phyloP scores from a whole-genome alignment of 768 basidiomycete genomes.

The Xerocomellus dryophilus region DNA sequence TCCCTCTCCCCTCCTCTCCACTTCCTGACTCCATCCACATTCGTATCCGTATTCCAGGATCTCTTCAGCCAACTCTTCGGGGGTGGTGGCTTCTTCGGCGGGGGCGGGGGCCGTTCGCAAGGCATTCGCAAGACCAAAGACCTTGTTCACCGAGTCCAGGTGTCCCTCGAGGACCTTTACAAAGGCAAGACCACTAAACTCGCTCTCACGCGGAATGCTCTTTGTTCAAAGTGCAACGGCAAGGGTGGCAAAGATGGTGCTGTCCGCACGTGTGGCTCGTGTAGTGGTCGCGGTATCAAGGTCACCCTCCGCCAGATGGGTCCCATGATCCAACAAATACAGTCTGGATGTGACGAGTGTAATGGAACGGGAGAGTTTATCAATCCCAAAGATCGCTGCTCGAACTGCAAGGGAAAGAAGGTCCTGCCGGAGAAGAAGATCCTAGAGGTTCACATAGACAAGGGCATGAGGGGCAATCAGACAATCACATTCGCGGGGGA shows the following conservation, averaged over 20 bases:
- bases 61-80: conserved; percentile 97
- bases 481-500: conserved; percentile 87
- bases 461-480: conserved; percentile 94
- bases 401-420: conserved; percentile 93
- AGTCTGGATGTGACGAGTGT: conserved; percentile 92
- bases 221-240: conserved; percentile 92
- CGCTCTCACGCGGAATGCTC: conserved; percentile 90
- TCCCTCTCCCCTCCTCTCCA: neutral
- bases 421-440: conserved; percentile 92
- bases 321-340: conserved; percentile 99
- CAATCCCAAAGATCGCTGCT: conserved; percentile 89
- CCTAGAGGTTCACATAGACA: conserved; percentile 96
- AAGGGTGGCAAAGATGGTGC: conserved; percentile 98
- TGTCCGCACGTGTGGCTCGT: conserved; percentile 71
- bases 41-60: conserved; percentile 51
- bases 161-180: conserved; percentile 98
- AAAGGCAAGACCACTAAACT: conserved; percentile 99
- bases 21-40: neutral
- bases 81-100: conserved; percentile 76
- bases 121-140: conserved; percentile 95
- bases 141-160: conserved; percentile 93
- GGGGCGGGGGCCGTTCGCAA: conserved; percentile 54
- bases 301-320: conserved; percentile 95
- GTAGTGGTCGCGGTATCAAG: conserved; percentile 88
- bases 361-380: conserved; percentile 93